A percentile compares a stretch with the other conserved stretches of the same genome.
Evolutionary conservation across 2,329 filamentous ascomycete species (phyloP).

Genomic region (Neonectria hederae): DNA sequence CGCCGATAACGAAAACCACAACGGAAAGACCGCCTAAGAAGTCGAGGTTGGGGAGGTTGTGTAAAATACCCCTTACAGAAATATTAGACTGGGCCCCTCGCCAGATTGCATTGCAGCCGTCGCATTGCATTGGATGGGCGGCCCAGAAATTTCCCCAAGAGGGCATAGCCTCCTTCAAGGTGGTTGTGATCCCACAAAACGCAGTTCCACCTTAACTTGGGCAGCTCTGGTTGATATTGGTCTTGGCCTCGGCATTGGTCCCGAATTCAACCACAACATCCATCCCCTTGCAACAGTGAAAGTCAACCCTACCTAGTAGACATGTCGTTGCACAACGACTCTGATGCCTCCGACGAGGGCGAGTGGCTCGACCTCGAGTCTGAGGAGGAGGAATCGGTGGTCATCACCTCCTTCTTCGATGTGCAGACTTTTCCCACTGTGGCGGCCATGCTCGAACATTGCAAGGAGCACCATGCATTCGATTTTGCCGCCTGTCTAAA

Average conservation of each 20-base stretch:
- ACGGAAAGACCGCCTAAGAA: constrained; percentile 9
- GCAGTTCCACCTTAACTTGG: constrained; percentile 30
- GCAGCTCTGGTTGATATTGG: constrained; percentile 20
- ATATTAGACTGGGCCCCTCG: constrained; percentile 41
- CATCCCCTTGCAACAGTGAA: constrained; percentile 55
- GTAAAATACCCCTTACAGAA: constrained; percentile 43
- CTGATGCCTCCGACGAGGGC: constrained; percentile 52
- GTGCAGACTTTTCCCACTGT: constrained; percentile 72
- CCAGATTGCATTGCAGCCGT: constrained; percentile 39
- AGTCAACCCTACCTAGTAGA: constrained; percentile 19
- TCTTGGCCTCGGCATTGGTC: constrained; percentile 3
- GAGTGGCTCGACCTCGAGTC: constrained; percentile 66
- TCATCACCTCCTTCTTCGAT: constrained; percentile 75
- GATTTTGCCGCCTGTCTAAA: constrained; percentile 71
- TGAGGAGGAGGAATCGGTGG: constrained; percentile 70
- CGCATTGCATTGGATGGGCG: constrained; percentile 22
- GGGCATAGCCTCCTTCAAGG: constrained; percentile 49
- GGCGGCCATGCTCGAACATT: constrained; percentile 72
- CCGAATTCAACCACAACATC: not conserved
- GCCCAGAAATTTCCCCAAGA: constrained; percentile 38
- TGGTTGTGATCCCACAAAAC: constrained; percentile 42
- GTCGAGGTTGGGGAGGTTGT: constrained; percentile 9
- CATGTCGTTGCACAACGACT: constrained; percentile 43
- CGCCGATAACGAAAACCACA: constrained; percentile 6
- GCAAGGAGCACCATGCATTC: constrained; percentile 72